Evolutionary conservation across 2,329 filamentous ascomycete species (phyloP), one percentile per base, ranked within the genome.

Genomic region (Teratosphaeria nubilosa): DNA sequence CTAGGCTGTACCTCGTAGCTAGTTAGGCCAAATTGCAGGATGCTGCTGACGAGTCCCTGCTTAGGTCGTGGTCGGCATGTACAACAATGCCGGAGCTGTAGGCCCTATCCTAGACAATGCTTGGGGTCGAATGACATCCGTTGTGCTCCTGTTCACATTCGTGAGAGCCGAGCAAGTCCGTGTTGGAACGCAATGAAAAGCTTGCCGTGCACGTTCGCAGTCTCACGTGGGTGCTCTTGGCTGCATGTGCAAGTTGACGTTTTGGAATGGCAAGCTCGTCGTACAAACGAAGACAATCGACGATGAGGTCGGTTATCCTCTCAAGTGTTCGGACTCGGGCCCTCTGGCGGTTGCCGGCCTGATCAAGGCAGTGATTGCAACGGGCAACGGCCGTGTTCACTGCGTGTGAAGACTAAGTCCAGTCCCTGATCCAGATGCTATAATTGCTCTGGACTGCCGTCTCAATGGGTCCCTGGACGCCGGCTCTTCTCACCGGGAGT

Each of bases 111-210:
- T 5, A 16, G 41, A 48, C 20, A 22, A 48, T 48, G n/a, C 41
- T 48, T 9, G 41, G 20, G 16, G 41, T 16, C 10, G 41, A 22
- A 10, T 48, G 41, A 48, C n/a, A 48, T 20, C 16, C 41, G 41
- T 48, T 20, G 41, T 22, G 16, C n/a, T 48, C 41, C 41, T 48
- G 11, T 20, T 10, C 20, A 10, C n/a, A 22, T 20, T 14, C 13
- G 22, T 53, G 51, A 53, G 5, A 34, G 51, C 51, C 51, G 51
- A 53, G 51, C 51, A 53, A 53, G 51, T 53, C 51, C 51, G 51
- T 5, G 22, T 41, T 14, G 34, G 11, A 16, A 41, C 34, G 34
- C 34, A 41, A n/a, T 16, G 16, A 11, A 41, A n/a, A 41, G 34
- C 34, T 41, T 16, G 9, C 14, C 11, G 41, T 24, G 41, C 41